Evolutionary conservation across 805 yeast species (phyloP).

Genomic region (Schwanniomyces occidentalis): DNA sequence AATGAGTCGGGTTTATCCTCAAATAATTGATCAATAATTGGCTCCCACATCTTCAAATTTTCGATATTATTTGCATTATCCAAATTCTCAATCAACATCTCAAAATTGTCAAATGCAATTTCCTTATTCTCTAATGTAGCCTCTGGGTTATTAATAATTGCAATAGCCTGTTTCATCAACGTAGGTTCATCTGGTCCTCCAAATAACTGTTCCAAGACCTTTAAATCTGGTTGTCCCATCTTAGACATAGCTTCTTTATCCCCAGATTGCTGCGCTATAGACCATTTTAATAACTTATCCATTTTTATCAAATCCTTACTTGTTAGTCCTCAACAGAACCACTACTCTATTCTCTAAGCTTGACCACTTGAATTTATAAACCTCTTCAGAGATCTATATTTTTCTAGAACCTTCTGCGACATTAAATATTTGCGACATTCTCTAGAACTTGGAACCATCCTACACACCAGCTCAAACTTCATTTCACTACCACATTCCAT

Average conservation of each 20-base stretch:
- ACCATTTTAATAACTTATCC: conserved; percentile 94
- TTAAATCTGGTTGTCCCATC: conserved; percentile 77
- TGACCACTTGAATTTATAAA: not conserved
- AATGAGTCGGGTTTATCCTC: conserved; percentile 41
- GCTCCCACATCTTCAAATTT: conserved; percentile 77
- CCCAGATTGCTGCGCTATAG: conserved; percentile 72
- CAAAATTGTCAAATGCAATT: conserved; percentile 85
- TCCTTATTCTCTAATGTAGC: conserved; percentile 63
- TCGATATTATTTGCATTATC: conserved; percentile 95
- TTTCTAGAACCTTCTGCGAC: conserved; percentile 9
- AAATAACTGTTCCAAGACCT: conserved; percentile 73
- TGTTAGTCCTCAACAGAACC: not conserved
- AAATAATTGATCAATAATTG: conserved; percentile 56
- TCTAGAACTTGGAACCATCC: no score
- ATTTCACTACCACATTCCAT: no score
- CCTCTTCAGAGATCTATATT: not conserved
- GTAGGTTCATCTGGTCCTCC: conserved; percentile 84
- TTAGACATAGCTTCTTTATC: conserved; percentile 66
- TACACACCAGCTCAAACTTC: no score
- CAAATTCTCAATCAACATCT: conserved; percentile 87
- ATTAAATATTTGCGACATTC: no score
- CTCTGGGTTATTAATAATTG: conserved; percentile 57
- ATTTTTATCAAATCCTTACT: conserved; percentile 34
- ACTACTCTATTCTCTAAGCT: conserved; percentile 1
- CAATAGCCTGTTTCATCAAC: conserved; percentile 77